Percentiles rank a stretch among this genome's conserved stretches.
phyloP scores from a whole-genome alignment of 2,329 filamentous ascomycete genomes.

The Botrytis elliptica region DNA sequence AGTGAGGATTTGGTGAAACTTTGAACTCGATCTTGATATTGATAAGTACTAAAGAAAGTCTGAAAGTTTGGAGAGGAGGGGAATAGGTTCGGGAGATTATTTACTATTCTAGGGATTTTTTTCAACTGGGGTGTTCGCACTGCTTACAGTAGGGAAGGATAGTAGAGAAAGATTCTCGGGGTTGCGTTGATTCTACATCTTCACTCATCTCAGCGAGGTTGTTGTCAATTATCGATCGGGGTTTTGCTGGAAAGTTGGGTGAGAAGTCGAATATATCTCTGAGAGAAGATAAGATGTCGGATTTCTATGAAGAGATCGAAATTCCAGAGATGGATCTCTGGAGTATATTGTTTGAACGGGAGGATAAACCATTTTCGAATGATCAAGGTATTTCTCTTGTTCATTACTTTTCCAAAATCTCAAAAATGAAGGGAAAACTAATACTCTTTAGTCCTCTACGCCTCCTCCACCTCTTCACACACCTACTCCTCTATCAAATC shows the following conservation, averaged over 20 bases:
- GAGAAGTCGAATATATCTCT: neutral
- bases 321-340: neutral
- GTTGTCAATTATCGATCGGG: neutral
- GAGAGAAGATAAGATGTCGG: neutral
- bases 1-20: neutral
- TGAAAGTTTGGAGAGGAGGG: neutral
- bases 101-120: rapidly evolving
- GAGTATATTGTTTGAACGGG: neutral
- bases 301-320: neutral
- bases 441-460: neutral
- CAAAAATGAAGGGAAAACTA: neutral
- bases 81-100: neutral
- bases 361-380: neutral
- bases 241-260: rapidly evolving
- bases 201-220: neutral
- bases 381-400: neutral
- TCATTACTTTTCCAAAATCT: neutral
- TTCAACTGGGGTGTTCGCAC: too few relatives aligned
- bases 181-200: neutral
- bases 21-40: neutral
- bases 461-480: neutral
- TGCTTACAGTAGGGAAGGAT: too few relatives aligned
- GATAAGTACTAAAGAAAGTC: neutral
- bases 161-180: too few relatives aligned
- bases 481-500: neutral